These are phyloP conservation scores for Acrasis kona DNA, from an alignment of 78 protist genomes.

Conservation along the genomic window DNA sequence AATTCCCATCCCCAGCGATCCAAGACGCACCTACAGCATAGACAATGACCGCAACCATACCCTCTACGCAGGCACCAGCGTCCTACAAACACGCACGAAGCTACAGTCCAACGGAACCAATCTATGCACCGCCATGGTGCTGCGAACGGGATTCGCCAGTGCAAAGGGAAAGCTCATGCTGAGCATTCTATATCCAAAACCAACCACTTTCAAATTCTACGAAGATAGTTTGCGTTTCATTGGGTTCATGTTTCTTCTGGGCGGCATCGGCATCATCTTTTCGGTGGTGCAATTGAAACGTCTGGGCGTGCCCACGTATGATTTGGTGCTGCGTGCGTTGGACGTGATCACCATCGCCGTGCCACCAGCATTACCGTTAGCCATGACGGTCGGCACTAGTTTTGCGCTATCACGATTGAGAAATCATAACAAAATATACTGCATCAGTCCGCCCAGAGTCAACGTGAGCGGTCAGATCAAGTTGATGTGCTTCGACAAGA, in stretches of 20 bases:
- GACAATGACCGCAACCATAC: slow-evolving; percentile 37
- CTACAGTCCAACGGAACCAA: background rate
- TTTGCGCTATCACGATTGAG: slow-evolving; percentile 43
- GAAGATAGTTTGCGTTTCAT: slow-evolving; percentile 75
- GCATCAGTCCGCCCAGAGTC: slow-evolving; percentile 99
- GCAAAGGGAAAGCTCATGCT: slow-evolving; percentile 86
- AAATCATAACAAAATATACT: slow-evolving; percentile 72
- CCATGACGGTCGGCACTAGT: slow-evolving; percentile 85
- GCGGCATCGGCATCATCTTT: slow-evolving; percentile 72
- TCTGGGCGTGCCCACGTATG: slow-evolving; percentile 70
- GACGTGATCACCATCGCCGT: slow-evolving; percentile 85
- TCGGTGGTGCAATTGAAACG: slow-evolving; percentile 38
- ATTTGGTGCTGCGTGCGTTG: slow-evolving; percentile 5
- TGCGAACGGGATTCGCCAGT: slow-evolving; percentile 81
- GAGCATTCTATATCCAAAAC: slow-evolving; percentile 72
- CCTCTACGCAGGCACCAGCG: slow-evolving; percentile 74
- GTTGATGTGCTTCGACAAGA: slow-evolving; percentile 98
- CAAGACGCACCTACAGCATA: background rate
- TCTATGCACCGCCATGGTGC: slow-evolving; percentile 27
- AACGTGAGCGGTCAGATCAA: slow-evolving; percentile 93
- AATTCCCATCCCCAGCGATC: slow-evolving; percentile 8
- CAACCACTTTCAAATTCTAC: slow-evolving; percentile 52
- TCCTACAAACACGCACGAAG: slow-evolving; percentile 38
- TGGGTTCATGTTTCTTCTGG: slow-evolving; percentile 74
- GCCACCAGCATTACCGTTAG: slow-evolving; percentile 99